Base-by-base conservation (phyloP, 306 rosid species). In the Corylus avellana region DNA sequence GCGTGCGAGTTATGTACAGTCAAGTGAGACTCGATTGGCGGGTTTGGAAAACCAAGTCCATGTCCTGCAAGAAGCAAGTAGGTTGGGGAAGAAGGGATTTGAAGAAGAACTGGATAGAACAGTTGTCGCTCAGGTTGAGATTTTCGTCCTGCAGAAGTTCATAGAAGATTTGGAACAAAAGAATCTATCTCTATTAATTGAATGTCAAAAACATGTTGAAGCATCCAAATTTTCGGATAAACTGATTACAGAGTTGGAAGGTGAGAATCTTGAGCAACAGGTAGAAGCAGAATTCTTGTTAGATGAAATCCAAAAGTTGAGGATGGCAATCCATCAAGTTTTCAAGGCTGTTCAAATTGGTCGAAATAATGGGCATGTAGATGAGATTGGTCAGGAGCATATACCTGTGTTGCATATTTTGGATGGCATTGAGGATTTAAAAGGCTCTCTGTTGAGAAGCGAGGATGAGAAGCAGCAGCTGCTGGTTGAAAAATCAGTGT, bases 201-300 rank as follows among this genome's bases (percentile, higher is more conserved):
- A 91, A 86, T 84, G 94, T 79, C 94, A 90, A 87, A 93, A 91
- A 78, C 96, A 88, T 4, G 72, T 86, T 14, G 97, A 96, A 73
- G 90, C 88, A 70, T 90, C 96, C 18, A 91, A 91, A 49, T 85
- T 90, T 80, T 91, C 98, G 27, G 94, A 92, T 78, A 72, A 87
- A 80, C 76, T 93, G 78, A 87, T 96, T 83, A 83, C 93, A 14
- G 99, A 96, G 87, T 84, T 96, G 94, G 99, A 96, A 87, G 77
- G 81, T 58, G 99, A 96, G 86, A 96, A 93, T 79, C 97, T 96
- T 58, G 94, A 89, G 91, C 97, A 93, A 57, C 98, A 96, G 84
- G 88, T 90, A 80, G 99, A 96, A 86, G 76, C 86, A 44, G 94
- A 96, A 79, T 91, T 82, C 85, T 80, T 96, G 86, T 79, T 91